Evolutionary conservation across 768 basidiomycete species (phyloP).

Genomic region (Termitomyces sp.): DNA sequence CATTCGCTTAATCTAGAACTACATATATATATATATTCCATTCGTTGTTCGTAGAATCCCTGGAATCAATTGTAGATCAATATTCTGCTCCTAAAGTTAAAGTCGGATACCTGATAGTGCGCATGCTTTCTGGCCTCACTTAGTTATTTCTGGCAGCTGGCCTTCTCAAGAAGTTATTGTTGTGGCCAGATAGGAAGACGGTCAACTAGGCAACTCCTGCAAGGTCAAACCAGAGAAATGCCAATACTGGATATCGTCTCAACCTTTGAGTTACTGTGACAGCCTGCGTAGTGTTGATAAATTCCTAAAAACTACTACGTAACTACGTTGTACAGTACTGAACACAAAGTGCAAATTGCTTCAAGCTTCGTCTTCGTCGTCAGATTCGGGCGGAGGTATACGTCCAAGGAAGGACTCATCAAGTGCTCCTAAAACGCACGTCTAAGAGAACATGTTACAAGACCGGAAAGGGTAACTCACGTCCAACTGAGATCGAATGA

Average conservation of each 20-base stretch:
- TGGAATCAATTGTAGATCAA: neutral
- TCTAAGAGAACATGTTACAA: neutral
- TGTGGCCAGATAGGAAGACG: neutral
- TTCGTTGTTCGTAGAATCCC: neutral
- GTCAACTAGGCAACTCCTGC: neutral
- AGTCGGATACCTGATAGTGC: no score
- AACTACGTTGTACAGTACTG: neutral
- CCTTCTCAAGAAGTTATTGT: neutral
- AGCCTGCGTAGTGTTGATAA: neutral
- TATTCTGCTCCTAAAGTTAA: neutral
- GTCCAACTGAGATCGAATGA: slow-evolving; percentile 34
- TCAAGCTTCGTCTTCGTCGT: neutral
- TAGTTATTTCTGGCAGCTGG: neutral
- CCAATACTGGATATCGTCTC: neutral
- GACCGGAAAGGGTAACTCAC: slow-evolving; percentile 24
- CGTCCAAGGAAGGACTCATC: slow-evolving; percentile 38
- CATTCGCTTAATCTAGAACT: no score
- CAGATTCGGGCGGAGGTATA: slow-evolving; percentile 11
- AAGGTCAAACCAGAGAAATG: neutral
- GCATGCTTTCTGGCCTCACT: neutral
- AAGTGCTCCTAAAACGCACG: slow-evolving; percentile 31
- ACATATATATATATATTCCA: neutral
- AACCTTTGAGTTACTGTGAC: neutral
- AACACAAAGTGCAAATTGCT: neutral
- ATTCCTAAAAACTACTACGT: neutral